phyloP scores from a whole-genome alignment of 352 stramenopile genomes.

The Globisporangium irregulare region DNA sequence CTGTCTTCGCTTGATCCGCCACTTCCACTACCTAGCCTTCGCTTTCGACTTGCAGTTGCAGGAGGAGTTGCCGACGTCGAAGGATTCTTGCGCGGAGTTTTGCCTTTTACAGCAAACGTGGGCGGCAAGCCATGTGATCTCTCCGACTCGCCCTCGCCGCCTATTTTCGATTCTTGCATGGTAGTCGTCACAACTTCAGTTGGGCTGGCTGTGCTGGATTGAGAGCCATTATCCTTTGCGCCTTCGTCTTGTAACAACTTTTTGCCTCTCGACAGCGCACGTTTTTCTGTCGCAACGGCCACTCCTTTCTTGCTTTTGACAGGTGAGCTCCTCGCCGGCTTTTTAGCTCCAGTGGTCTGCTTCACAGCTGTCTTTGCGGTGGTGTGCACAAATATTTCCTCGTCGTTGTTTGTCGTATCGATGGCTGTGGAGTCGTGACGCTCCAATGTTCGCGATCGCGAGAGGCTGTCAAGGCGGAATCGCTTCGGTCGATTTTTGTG shows the following conservation, averaged over 20 bases:
- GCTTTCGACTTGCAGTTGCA: background rate
- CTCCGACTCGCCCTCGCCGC: background rate
- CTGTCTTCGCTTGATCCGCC: background rate
- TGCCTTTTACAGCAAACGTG: background rate
- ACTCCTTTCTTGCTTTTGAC: background rate
- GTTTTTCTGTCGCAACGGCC: background rate
- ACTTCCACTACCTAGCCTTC: background rate
- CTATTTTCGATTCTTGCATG: background rate
- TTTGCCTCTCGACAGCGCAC: background rate
- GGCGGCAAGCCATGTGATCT: background rate
- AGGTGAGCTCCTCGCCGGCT: background rate
- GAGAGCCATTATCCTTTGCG: background rate
- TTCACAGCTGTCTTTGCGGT: background rate
- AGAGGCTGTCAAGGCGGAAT: conserved; percentile 15
- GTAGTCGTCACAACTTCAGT: background rate
- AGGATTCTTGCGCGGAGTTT: background rate
- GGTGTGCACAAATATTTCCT: background rate
- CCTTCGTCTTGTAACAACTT: background rate
- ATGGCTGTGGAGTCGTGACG: conserved; percentile 7
- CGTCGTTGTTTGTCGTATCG: conserved; percentile 4
- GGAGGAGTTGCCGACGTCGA: background rate
- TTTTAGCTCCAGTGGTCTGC: background rate
- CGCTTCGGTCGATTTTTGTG: conserved; percentile 22
- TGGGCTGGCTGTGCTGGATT: background rate
- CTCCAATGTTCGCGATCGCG: background rate